Conservation (phyloP, 768 basidiomycete genomes). For the Pulveroboletus frians region DNA sequence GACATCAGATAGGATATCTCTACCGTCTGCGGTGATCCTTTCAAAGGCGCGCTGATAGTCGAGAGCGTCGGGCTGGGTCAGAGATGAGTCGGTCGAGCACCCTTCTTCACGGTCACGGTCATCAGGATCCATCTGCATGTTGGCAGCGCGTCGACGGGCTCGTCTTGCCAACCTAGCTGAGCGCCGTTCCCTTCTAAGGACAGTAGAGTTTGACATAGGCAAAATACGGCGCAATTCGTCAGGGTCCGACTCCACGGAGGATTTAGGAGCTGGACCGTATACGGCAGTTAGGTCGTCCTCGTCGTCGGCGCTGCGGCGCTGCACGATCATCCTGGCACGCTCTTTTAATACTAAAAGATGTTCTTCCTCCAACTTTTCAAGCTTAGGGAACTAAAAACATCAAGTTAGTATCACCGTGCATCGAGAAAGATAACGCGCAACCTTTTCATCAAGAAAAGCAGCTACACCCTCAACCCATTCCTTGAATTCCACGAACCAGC, state of each 20-base stretch:
- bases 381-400: slow-evolving; percentile 56
- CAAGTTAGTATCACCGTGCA: neutral
- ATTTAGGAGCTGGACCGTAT: slow-evolving; percentile 47
- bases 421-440: slow-evolving; percentile 26
- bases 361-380: slow-evolving; percentile 77
- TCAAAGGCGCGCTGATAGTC: slow-evolving; percentile 65
- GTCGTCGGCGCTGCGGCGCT: slow-evolving; percentile 70
- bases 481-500: slow-evolving; percentile 74
- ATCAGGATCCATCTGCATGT: slow-evolving; percentile 24
- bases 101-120: slow-evolving; percentile 64
- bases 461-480: slow-evolving; percentile 82
- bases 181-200: slow-evolving; percentile 50
- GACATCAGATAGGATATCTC: slow-evolving; percentile 73
- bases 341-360: slow-evolving; percentile 70
- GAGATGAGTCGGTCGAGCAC: slow-evolving; percentile 78
- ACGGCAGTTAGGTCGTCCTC: slow-evolving; percentile 73
- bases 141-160: slow-evolving; percentile 35
- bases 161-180: slow-evolving; percentile 56
- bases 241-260: slow-evolving; percentile 33
- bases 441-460: slow-evolving; percentile 87
- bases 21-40: slow-evolving; percentile 46
- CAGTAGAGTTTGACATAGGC: slow-evolving; percentile 42
- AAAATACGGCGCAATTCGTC: slow-evolving; percentile 61
- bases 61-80: slow-evolving; percentile 58
- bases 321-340: slow-evolving; percentile 59